phyloP scores from a whole-genome alignment of 2,329 filamentous ascomycete genomes.

The Fusarium phyllophilum region DNA sequence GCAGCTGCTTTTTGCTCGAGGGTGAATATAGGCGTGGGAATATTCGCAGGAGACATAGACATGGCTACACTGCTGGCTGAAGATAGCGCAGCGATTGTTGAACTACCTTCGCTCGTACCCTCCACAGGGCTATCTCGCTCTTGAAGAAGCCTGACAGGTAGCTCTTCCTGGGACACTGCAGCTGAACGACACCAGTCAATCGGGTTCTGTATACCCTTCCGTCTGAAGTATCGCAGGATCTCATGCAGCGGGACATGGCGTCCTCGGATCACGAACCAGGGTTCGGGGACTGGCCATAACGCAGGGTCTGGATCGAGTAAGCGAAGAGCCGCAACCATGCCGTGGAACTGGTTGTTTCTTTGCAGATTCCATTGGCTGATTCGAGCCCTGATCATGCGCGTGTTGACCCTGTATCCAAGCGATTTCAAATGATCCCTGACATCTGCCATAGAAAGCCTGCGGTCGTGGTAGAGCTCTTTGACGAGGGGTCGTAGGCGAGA shows the following conservation, averaged over 20 bases:
- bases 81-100: neutral
- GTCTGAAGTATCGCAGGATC: neutral
- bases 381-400: neutral
- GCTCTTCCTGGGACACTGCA: neutral
- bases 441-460: neutral
- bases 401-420: neutral
- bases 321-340: constrained; percentile 1
- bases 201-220: neutral
- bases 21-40: neutral
- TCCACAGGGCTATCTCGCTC: neutral
- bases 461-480: neutral
- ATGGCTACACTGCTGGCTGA: neutral
- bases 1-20: neutral
- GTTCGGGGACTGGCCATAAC: neutral
- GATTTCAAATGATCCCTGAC: neutral
- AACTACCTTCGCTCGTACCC: neutral
- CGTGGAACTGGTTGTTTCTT: neutral
- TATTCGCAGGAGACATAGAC: neutral
- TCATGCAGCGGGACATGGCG: neutral
- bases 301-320: neutral
- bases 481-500: neutral
- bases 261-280: neutral
- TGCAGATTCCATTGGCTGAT: neutral
- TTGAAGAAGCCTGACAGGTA: neutral
- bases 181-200: neutral